Percentiles rank a stretch among this genome's conserved stretches.
Conservation (phyloP, 352 stramenopile species). For the Detonula confervacea region DNA sequence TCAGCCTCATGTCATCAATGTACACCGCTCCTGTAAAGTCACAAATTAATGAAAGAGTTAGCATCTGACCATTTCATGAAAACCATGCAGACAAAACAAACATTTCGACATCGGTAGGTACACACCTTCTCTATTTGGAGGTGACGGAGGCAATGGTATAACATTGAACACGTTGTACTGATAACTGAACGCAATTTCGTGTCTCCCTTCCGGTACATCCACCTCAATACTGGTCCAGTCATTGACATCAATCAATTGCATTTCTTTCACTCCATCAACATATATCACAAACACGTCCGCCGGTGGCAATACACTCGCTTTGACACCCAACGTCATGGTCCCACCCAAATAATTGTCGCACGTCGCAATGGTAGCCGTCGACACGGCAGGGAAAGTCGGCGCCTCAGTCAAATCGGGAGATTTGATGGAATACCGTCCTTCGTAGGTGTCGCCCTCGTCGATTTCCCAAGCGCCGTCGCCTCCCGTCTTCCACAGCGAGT, state of each 20-base stretch:
- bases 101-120: background rate
- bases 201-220: conserved; percentile 23
- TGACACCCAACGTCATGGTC: background rate
- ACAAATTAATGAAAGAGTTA: no score
- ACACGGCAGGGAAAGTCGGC: background rate
- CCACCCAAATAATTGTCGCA: conserved; percentile 22
- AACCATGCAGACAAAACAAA: no score
- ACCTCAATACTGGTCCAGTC: conserved; percentile 28
- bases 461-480: conserved; percentile 33
- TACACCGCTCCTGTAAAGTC: conserved; percentile 7
- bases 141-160: conserved; percentile 19
- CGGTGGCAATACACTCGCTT: conserved; percentile 30
- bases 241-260: conserved; percentile 36
- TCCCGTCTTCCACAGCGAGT: conserved; percentile 21
- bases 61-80: no score
- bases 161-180: conserved; percentile 39
- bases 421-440: conserved; percentile 41
- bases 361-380: conserved; percentile 29
- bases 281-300: conserved; percentile 40
- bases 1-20: conserved; percentile 12
- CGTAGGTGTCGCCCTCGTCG: conserved; percentile 15
- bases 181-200: conserved; percentile 45
- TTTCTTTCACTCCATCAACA: conserved; percentile 29
- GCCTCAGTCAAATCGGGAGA: conserved; percentile 25
- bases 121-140: conserved; percentile 25